Evolutionary conservation across 169 alveolate species (phyloP).

Genomic region (Babesia sp.): DNA sequence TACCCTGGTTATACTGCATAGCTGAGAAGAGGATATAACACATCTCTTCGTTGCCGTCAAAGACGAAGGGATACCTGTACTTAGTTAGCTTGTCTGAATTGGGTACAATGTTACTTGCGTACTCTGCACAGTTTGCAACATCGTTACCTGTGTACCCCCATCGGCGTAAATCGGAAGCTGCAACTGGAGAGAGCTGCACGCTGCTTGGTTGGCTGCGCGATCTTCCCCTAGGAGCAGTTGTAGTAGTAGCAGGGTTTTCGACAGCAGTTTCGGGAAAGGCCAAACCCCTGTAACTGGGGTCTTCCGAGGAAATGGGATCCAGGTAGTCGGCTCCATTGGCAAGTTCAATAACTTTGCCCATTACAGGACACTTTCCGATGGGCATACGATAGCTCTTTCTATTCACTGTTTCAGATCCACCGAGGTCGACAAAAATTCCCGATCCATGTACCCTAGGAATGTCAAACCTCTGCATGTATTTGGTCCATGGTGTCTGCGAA

Average conservation of each 20-base stretch:
- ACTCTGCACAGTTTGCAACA: slow-evolving; percentile 72
- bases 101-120: slow-evolving; percentile 62
- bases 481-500: slow-evolving; percentile 52
- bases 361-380: slow-evolving; percentile 77
- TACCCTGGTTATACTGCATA: slow-evolving; percentile 77
- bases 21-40: slow-evolving; percentile 73
- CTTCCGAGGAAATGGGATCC: slow-evolving; percentile 59
- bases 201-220: slow-evolving; percentile 1
- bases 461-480: slow-evolving; percentile 73
- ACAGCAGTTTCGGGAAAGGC: slow-evolving; percentile 58
- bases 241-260: neutral
- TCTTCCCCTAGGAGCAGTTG: neutral
- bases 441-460: slow-evolving; percentile 70
- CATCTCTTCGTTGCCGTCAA: slow-evolving; percentile 50
- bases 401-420: slow-evolving; percentile 67
- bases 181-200: slow-evolving; percentile 67
- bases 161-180: slow-evolving; percentile 38
- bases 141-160: slow-evolving; percentile 59
- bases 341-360: slow-evolving; percentile 71
- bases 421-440: slow-evolving; percentile 77
- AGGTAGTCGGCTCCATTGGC: slow-evolving; percentile 68
- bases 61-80: slow-evolving; percentile 78
- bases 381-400: slow-evolving; percentile 68
- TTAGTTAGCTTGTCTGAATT: slow-evolving; percentile 45
- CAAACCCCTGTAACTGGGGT: slow-evolving; percentile 66